phyloP scores from a whole-genome alignment of 768 basidiomycete genomes.

The Panus rudis region DNA sequence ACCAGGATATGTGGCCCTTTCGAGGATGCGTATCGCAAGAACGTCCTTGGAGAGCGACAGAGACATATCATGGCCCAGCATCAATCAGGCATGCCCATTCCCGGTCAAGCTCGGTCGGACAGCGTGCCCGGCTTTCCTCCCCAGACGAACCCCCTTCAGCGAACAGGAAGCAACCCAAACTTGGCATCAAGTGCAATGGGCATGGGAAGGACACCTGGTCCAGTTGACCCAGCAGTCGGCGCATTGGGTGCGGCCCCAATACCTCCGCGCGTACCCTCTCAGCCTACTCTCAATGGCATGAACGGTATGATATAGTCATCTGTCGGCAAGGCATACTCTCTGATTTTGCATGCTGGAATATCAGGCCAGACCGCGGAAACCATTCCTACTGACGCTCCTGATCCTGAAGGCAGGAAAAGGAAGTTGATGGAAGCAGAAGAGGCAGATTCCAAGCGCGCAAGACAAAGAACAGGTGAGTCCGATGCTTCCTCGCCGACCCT shows the following conservation, averaged over 20 bases:
- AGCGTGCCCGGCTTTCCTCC: constrained; percentile 13
- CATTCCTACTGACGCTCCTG: constrained; percentile 30
- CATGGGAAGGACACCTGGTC: no score
- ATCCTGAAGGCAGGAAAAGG: constrained; percentile 62
- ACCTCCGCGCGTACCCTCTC: neutral
- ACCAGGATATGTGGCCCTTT: constrained; percentile 58
- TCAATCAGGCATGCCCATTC: constrained; percentile 25
- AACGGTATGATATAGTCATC: constrained; percentile 2
- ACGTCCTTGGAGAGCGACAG: constrained; percentile 52
- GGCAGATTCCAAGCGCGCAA: constrained; percentile 58
- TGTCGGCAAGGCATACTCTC: no score
- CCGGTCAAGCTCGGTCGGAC: constrained; percentile 13
- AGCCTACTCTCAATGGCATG: neutral
- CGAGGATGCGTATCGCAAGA: constrained; percentile 63
- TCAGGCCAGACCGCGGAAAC: constrained; percentile 4
- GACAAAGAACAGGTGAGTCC: constrained; percentile 64
- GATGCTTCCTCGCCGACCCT: neutral
- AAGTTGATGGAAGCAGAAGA: constrained; percentile 60
- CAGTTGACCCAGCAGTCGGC: constrained; percentile 4
- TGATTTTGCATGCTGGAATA: neutral
- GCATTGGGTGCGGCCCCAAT: neutral
- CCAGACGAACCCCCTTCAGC: neutral
- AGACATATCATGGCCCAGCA: constrained; percentile 45
- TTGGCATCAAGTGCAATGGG: neutral
- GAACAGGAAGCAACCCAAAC: neutral